Base-by-base conservation (phyloP, 352 stramenopile species). In the Pythium volutum region DNA sequence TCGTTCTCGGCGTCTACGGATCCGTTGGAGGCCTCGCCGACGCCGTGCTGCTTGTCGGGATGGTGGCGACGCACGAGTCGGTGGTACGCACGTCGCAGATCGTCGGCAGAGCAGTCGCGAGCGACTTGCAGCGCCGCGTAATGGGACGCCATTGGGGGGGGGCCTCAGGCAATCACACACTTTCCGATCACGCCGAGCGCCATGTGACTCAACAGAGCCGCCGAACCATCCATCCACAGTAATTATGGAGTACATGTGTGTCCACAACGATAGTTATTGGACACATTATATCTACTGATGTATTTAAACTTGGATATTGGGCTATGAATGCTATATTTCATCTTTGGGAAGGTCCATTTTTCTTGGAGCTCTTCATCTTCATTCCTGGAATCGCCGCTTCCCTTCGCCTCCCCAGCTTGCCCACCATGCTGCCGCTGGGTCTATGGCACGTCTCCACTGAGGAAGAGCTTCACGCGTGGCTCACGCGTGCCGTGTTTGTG, bases 31-130 rank as follows among this genome's bases (percentile, higher is more conserved):
- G 23, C 12, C 7, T 27, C 23, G 3, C 26, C n/a, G 9, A 27
- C 29, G 15, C 10, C 33, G 5, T 31, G 36, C 23, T 74, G 71
- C 70, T 89, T 91, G 67, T 93, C 84, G 18, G 84, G 84, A 36
- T 93, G 84, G 27, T 72, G 71, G 46, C 65, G 69, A 4, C 81
- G 74, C 4, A 75, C 80, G 3, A 76, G 77, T 29, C 79, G 75
- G 51, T 91, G 79, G 66, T 93, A 93, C 26, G 84, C 84, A 34
- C 75, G 78, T 15, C 83, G 81, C 52, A 93, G 61, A 45, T 89
- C 81, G 14, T 86, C 81, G n/a, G 47, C 15, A 10, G 69, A 79
- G 69, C 79, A 88, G 59, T 66, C 59, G 29, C 58, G 27, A 11
- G 38, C 45, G 25, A 90, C 62, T n/a, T 70, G 62, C 25, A 93